phyloP scores from a whole-genome alignment of 2,329 filamentous ascomycete genomes.

The Alternaria novae-zelandiae region DNA sequence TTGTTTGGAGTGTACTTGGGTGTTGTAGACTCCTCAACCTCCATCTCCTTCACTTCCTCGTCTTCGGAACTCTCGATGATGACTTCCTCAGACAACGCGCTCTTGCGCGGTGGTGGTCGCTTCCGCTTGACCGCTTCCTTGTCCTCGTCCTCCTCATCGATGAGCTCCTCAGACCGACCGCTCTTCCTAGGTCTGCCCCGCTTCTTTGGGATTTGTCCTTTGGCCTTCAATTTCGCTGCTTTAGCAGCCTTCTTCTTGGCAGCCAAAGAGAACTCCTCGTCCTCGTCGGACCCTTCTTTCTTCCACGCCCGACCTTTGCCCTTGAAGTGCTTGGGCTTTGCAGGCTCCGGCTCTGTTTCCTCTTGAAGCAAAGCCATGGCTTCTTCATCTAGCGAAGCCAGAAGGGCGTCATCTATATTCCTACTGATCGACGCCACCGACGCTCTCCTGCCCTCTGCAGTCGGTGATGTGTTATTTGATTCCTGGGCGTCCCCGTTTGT shows the following conservation, averaged over 20 bases:
- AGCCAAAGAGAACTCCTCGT: constrained; percentile 33
- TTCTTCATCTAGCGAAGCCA: constrained; percentile 19
- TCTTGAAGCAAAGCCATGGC: constrained; percentile 20
- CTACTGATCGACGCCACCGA: constrained; percentile 20
- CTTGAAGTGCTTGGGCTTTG: constrained; percentile 37
- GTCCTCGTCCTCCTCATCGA: constrained; percentile 20
- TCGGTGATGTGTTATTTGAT: constrained; percentile 1
- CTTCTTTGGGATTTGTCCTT: constrained; percentile 23
- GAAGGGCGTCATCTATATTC: constrained; percentile 13
- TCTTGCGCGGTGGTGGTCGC: constrained; percentile 23
- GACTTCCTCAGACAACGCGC: constrained; percentile 25
- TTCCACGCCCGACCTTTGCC: constrained; percentile 43
- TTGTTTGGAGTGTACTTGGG: constrained; percentile 1
- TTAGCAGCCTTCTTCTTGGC: constrained; percentile 31
- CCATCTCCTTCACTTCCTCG: background rate
- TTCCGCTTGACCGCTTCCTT: constrained; percentile 16
- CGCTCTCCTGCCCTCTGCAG: constrained; percentile 17
- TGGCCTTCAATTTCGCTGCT: constrained; percentile 18
- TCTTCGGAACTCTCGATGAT: constrained; percentile 20
- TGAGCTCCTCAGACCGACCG: constrained; percentile 22
- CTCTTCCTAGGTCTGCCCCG: constrained; percentile 30
- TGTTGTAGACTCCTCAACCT: background rate
- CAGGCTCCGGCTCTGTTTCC: constrained; percentile 12
- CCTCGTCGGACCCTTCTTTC: constrained; percentile 41
- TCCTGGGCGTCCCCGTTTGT: constrained; percentile 9